Base-by-base conservation (phyloP, 2,329 filamentous ascomycete genomes). In the Sordariomycetes sp. region DNA sequence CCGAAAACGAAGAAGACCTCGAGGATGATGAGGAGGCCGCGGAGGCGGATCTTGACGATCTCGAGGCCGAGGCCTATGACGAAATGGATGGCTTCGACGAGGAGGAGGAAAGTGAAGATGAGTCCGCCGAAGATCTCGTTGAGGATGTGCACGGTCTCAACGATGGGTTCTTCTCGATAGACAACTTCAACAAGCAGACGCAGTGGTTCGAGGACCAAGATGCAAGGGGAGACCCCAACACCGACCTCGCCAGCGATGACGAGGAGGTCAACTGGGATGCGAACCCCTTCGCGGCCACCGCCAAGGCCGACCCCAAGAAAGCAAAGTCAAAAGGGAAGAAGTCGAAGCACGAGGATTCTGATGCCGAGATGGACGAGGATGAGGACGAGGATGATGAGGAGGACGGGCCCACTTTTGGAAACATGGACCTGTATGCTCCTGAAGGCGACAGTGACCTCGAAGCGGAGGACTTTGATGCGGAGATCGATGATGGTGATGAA, bases 81-180 rank as follows among this genome's bases (percentile, higher is more conserved):
- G 43, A 22, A n/a, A 48, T 48, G 43, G 66, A 68, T 1, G 72
- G 69, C 1, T 71, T 69, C 8, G 68, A 69, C 5, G 66, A 65
- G 1, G 70, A 67, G 0, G 71, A 72, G 0, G 70, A 72, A 0
- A 40, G 20, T 14, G 68, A 68, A 3, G 69, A 72, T 1, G 72
- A 72, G 3, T 69, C 73, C 0, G 71, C 75, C 3, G 72, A 71
- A 0, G 74, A 76, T 1, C 70, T 87, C 60, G 74, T 84, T 10
- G 78, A 86, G 64, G 91, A 97, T 66, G 85, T 85, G 3, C 80
- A 94, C 67, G 90, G 91, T 7, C 82, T 99, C 35, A 97, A 99
- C 67, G 94, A 99, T 68, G 93, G 91, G 5, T 99, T 99, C 75
- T 99, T 99, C 74, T 96, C 90, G 18, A 93, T 99, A 65, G 92